Percentiles rank a stretch among this genome's conserved stretches.
These are phyloP conservation scores for Boletus sp. DNA, from an alignment of 768 basidiomycete genomes.

Conservation along the genomic window DNA sequence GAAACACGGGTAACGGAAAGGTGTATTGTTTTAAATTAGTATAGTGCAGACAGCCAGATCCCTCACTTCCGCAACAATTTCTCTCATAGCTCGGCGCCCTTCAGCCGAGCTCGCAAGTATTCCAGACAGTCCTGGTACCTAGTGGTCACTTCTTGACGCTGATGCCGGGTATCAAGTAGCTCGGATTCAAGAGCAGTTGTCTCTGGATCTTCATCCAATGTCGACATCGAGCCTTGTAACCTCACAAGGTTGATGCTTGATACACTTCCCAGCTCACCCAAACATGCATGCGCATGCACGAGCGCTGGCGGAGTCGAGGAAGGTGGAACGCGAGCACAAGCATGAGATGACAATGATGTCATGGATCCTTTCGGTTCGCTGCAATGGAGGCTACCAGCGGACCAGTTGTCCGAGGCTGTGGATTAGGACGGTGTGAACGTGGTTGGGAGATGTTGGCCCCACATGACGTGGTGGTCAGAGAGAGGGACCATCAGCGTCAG, in stretches of 20 bases:
- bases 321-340: conserved; percentile 37
- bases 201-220: conserved; percentile 37
- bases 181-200: conserved; percentile 48
- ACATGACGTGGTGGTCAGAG: too few species aligned
- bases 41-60: not conserved
- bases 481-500: too few species aligned
- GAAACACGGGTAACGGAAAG: conserved; percentile 12
- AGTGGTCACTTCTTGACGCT: conserved; percentile 66
- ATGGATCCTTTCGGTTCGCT: conserved; percentile 55
- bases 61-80: conserved; percentile 64
- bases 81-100: conserved; percentile 81
- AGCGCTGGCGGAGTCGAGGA: conserved; percentile 33
- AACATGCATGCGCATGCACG: conserved; percentile 29
- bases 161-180: conserved; percentile 65
- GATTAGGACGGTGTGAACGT: too few species aligned
- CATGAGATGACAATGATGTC: conserved; percentile 60
- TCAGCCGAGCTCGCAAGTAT: conserved; percentile 77
- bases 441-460: too few species aligned
- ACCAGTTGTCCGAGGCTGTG: too few species aligned
- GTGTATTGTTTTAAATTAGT: not conserved
- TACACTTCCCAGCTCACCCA: conserved; percentile 37
- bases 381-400: conserved; percentile 27
- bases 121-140: conserved; percentile 77
- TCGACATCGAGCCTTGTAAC: conserved; percentile 26
- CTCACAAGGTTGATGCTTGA: conserved; percentile 53